A percentile compares a stretch with the other conserved stretches of the same genome.
Evolutionary conservation across 371 early-diverging fungal species (phyloP).

Genomic region (Rhizopus delemar): DNA sequence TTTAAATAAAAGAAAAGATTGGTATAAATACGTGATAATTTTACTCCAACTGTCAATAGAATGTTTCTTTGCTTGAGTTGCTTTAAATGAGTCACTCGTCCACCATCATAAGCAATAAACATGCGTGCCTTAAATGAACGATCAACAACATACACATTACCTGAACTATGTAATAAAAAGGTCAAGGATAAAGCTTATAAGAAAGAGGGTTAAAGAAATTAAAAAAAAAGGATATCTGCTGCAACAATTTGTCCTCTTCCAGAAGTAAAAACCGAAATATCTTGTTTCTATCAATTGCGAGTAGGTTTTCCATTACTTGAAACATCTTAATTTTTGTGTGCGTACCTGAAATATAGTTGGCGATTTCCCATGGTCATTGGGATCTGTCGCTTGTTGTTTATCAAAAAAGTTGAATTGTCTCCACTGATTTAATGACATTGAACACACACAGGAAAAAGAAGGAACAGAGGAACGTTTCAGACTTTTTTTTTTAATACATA

Average conservation of each 20-base stretch:
- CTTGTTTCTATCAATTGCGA: conserved; percentile 35
- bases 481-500: neutral
- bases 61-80: conserved; percentile 73
- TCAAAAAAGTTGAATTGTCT: conserved; percentile 87
- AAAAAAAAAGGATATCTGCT: conserved; percentile 53
- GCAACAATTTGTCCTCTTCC: conserved; percentile 60
- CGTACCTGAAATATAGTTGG: conserved; percentile 69
- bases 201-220: neutral
- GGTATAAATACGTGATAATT: conserved; percentile 10
- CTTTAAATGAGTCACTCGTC: conserved; percentile 79
- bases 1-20: neutral
- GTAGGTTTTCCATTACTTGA: neutral
- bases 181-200: conserved; percentile 30
- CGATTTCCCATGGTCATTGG: conserved; percentile 56
- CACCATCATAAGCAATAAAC: conserved; percentile 71
- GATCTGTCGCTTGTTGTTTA: conserved; percentile 64
- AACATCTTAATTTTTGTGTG: neutral
- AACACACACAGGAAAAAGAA: neutral
- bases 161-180: conserved; percentile 49
- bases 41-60: conserved; percentile 73
- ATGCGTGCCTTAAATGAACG: conserved; percentile 68
- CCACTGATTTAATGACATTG: conserved; percentile 58
- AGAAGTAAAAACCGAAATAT: conserved; percentile 54
- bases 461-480: neutral
- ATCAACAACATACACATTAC: conserved; percentile 68